These are phyloP conservation scores for Strobilomyces dryophilus DNA, from an alignment of 768 basidiomycete genomes.

Conservation along the genomic window DNA sequence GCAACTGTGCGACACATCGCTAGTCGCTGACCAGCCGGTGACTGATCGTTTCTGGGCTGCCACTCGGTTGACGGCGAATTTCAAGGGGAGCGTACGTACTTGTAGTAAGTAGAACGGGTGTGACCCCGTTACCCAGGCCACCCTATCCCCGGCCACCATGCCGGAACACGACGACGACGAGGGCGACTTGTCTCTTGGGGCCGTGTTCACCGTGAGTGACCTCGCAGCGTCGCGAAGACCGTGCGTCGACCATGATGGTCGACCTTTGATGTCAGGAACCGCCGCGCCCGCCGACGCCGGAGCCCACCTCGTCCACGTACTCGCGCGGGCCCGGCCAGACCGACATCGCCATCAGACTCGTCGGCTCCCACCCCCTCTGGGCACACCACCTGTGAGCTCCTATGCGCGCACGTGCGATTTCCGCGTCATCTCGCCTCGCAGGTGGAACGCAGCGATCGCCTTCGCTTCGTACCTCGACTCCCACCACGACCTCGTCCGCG, in stretches of 20 bases:
- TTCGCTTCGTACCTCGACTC: slow-evolving; percentile 68
- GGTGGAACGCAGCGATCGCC: slow-evolving; percentile 79
- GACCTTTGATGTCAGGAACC: slow-evolving; percentile 42
- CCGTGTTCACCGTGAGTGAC: slow-evolving; percentile 48
- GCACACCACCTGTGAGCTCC: slow-evolving; percentile 64
- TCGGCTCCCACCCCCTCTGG: slow-evolving; percentile 81
- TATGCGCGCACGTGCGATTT: background rate
- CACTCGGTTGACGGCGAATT: too few relatives aligned
- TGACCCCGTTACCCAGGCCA: background rate
- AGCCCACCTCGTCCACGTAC: slow-evolving; percentile 52
- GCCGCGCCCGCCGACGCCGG: slow-evolving; percentile 62
- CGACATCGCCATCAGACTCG: slow-evolving; percentile 58
- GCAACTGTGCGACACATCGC: too few relatives aligned
- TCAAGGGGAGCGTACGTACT: too few relatives aligned
- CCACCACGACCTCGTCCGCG: slow-evolving; percentile 42
- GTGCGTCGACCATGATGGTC: too few relatives aligned
- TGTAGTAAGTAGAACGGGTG: too few relatives aligned
- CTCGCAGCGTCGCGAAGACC: background rate
- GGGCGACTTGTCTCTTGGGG: slow-evolving; percentile 35
- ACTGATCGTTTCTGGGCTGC: too few relatives aligned
- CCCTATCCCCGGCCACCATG: too few relatives aligned
- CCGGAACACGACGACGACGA: slow-evolving; percentile 24
- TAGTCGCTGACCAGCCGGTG: too few relatives aligned
- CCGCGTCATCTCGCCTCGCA: slow-evolving; percentile 20
- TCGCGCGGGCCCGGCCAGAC: slow-evolving; percentile 27